These are phyloP conservation scores for Metschnikowia dekortorum DNA, from an alignment of 805 yeast genomes.

Conservation along the genomic window DNA sequence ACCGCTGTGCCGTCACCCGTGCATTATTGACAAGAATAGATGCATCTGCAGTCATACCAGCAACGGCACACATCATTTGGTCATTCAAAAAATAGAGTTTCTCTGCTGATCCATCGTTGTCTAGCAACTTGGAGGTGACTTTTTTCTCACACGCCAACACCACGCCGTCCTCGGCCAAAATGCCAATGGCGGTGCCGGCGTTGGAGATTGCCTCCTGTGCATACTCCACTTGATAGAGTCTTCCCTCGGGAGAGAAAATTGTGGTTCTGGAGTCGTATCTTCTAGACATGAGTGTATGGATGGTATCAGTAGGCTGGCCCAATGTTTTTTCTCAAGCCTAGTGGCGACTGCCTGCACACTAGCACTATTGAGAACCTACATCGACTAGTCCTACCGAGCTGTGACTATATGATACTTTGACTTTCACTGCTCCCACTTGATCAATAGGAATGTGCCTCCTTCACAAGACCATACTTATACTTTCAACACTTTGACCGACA, in stretches of 20 bases:
- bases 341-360: constrained; percentile 10
- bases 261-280: constrained; percentile 99
- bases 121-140: constrained; percentile 86
- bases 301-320: not conserved
- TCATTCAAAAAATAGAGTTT: constrained; percentile 84
- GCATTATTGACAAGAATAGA: constrained; percentile 83
- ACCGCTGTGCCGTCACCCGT: constrained; percentile 78
- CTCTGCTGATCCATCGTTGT: constrained; percentile 91
- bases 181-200: constrained; percentile 81
- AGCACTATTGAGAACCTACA: not conserved
- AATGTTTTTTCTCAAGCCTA: not conserved
- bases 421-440: not conserved
- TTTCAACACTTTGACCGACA: not conserved
- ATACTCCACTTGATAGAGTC: constrained; percentile 94
- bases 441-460: not conserved
- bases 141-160: constrained; percentile 96
- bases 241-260: constrained; percentile 97
- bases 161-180: constrained; percentile 77
- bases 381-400: not conserved
- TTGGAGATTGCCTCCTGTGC: constrained; percentile 87
- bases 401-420: no score
- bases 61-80: constrained; percentile 84
- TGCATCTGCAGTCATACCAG: constrained; percentile 98
- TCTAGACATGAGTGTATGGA: constrained; percentile 59
- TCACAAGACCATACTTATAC: not conserved